Evolutionary conservation across 306 rosid species (phyloP).

Genomic region (Abrus precatorius): DNA sequence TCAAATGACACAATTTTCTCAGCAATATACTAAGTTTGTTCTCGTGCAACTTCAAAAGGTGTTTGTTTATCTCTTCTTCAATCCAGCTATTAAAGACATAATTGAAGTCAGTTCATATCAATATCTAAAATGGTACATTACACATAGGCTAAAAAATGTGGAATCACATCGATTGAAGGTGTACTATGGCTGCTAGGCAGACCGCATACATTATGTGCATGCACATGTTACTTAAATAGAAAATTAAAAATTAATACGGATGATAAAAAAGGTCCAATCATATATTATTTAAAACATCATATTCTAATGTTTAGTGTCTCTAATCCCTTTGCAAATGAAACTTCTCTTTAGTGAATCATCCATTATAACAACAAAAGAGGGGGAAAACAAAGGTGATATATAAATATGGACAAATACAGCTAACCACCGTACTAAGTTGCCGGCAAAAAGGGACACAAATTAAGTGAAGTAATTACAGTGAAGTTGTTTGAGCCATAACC

Average conservation of each 20-base stretch:
- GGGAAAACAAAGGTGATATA: neutral
- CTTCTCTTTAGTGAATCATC: conserved; percentile 39
- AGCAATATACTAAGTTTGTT: neutral
- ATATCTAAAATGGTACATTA: neutral
- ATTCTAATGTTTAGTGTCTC: conserved; percentile 32
- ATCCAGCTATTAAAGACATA: conserved; percentile 2
- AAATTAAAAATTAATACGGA: conserved; percentile 49
- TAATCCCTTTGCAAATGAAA: conserved; percentile 47
- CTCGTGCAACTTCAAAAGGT: conserved; percentile 2
- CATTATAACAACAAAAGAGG: conserved; percentile 4
- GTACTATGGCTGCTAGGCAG: conserved; percentile 47
- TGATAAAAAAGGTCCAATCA: conserved; percentile 45
- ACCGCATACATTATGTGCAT: conserved; percentile 48
- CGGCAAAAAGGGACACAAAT: conserved; percentile 67
- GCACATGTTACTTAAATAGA: conserved; percentile 55
- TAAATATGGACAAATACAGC: conserved; percentile 56
- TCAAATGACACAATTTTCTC: neutral
- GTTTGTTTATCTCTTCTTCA: conserved; percentile 11
- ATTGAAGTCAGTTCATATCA: conserved; percentile 28
- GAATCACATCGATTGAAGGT: conserved; percentile 41
- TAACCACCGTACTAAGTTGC: conserved; percentile 61
- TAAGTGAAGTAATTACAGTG: conserved; percentile 42
- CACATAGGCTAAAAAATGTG: conserved; percentile 35
- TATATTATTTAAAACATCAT: conserved; percentile 19
- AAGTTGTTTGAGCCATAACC: conserved; percentile 33